Conservation (phyloP, 306 rosid genomes). For the Parietaria judaica region DNA sequence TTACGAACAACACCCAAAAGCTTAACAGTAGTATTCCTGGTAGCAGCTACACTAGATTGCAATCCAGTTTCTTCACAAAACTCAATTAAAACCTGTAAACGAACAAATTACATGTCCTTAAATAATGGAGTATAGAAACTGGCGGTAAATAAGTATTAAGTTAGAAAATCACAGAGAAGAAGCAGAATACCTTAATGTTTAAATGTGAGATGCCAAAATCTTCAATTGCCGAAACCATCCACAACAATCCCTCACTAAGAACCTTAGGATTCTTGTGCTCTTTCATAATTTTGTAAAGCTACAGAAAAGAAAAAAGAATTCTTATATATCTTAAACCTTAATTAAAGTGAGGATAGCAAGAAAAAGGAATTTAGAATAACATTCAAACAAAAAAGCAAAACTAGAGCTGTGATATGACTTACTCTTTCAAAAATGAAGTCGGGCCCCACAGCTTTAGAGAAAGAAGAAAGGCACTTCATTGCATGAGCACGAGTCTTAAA, state of each 20-base stretch:
- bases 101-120: slow-evolving; percentile 8
- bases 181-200: slow-evolving; percentile 73
- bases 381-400: not conserved
- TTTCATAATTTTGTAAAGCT: slow-evolving; percentile 93
- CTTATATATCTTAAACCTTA: too few species aligned
- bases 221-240: slow-evolving; percentile 97
- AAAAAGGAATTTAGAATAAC: not conserved
- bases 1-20: slow-evolving; percentile 85
- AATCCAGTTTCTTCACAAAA: slow-evolving; percentile 90
- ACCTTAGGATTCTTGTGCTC: slow-evolving; percentile 99
- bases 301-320: not conserved
- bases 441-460: slow-evolving; percentile 93
- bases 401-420: slow-evolving; percentile 18
- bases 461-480: slow-evolving; percentile 85
- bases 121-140: slow-evolving; percentile 2
- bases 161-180: not conserved
- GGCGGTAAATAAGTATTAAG: slow-evolving; percentile 4
- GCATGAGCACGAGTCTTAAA: slow-evolving; percentile 88
- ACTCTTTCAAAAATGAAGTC: slow-evolving; percentile 95
- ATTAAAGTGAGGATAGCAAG: too few species aligned
- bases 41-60: slow-evolving; percentile 94
- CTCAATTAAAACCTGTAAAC: slow-evolving; percentile 83
- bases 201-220: slow-evolving; percentile 84
- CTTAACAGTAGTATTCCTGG: slow-evolving; percentile 91
- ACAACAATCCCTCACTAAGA: slow-evolving; percentile 86